Evolutionary conservation across 305 asterid genomes (phyloP).

Genomic region (Solanum hybrid): DNA sequence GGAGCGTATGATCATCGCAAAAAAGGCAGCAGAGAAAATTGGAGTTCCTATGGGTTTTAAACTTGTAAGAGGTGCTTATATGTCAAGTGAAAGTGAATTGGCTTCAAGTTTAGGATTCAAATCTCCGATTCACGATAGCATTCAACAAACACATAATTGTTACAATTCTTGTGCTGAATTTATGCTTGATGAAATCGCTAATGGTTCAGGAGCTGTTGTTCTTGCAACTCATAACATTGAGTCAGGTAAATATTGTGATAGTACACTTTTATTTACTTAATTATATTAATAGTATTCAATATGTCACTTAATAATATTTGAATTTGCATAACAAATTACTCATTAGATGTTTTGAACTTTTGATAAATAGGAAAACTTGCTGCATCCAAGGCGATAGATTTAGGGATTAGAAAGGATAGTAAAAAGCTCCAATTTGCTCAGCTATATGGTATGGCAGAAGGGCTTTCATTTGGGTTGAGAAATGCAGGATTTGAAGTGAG

Average conservation of each 20-base stretch:
- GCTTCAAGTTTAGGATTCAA: conserved; percentile 32
- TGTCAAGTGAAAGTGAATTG: conserved; percentile 40
- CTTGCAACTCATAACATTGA: conserved; percentile 86
- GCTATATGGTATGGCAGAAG: conserved; percentile 77
- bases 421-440: conserved; percentile 61
- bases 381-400: conserved; percentile 39
- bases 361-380: conserved; percentile 44
- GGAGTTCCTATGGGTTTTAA: conserved; percentile 63
- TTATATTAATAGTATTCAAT: not conserved
- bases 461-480: conserved; percentile 49
- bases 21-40: conserved; percentile 43
- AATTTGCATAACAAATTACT: not conserved
- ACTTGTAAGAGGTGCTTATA: conserved; percentile 81
- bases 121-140: conserved; percentile 51
- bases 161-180: conserved; percentile 47
- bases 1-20: conserved; percentile 39
- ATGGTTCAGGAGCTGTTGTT: conserved; percentile 52
- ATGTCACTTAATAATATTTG: not conserved
- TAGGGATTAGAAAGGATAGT: conserved; percentile 38
- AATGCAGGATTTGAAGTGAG: conserved; percentile 68
- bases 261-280: not conserved
- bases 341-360: not conserved
- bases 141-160: conserved; percentile 44
- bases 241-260: conserved; percentile 34
- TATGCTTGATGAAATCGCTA: conserved; percentile 42